phyloP scores from a whole-genome alignment of 2,329 filamentous ascomycete genomes.

The Cladobotryum protrusum region DNA sequence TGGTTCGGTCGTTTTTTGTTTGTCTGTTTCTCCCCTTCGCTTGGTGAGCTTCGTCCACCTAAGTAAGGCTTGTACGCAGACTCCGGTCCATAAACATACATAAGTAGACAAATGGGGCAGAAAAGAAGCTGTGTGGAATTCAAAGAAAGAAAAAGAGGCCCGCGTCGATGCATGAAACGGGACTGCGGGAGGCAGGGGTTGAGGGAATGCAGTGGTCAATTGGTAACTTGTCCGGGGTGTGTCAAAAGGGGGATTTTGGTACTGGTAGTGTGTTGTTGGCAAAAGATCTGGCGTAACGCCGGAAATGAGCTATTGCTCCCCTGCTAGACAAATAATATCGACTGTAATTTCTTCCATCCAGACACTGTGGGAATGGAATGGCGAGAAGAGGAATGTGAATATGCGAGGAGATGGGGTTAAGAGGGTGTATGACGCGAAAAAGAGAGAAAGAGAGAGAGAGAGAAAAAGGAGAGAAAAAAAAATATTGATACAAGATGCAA shows the following conservation, averaged over 20 bases:
- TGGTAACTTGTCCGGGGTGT: slow-evolving; percentile 8
- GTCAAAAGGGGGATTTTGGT: slow-evolving; percentile 12
- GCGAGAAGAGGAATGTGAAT: slow-evolving; percentile 1
- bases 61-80: background rate
- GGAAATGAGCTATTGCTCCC: slow-evolving; percentile 13
- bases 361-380: background rate
- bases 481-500: background rate
- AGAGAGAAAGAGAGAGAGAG: background rate
- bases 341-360: slow-evolving; percentile 11
- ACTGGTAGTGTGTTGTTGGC: slow-evolving; percentile 9
- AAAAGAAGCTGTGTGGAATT: slow-evolving; percentile 5
- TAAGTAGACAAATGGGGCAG: background rate
- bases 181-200: slow-evolving; percentile 13
- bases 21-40: too few relatives aligned
- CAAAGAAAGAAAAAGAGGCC: slow-evolving; percentile 3
- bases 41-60: too few relatives aligned
- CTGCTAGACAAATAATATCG: slow-evolving; percentile 10
- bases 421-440: background rate
- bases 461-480: background rate
- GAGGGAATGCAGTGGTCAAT: slow-evolving; percentile 8
- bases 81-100: background rate
- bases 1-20: too few relatives aligned
- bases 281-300: slow-evolving; percentile 10
- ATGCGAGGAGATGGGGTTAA: background rate
- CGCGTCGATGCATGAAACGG: slow-evolving; percentile 13